Base-by-base conservation (phyloP, 1,139 yeast genomes). In the Lodderomyces margitis region DNA sequence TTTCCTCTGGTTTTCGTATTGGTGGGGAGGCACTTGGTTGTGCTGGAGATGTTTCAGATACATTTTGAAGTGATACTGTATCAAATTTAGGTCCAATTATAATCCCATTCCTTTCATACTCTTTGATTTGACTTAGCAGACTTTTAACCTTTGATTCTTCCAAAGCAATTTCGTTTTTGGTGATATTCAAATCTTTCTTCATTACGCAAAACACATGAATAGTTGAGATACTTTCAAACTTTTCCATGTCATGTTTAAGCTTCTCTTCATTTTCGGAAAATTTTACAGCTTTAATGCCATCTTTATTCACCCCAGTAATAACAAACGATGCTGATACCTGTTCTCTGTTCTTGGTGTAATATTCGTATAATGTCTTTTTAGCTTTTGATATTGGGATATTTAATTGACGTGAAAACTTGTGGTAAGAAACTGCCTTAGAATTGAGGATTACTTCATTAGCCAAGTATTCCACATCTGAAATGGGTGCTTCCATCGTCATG, bases 401-500 rank as follows among this genome's bases (percentile, higher is more conserved):
- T 38, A 60, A 51, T 7, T 50, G 54, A 21, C 68, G 56, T 5
- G 71, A 53, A 27, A 64, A 51, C 9, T 59, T 54, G 36, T 56
- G 64, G 43, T 63, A 68, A 0, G 71, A 64, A 16, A 67, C 63
- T 2, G 62, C 60, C 7, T 46, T 49, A 8, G 50, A 53, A 9
- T 60, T 48, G 40, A 56, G 54, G 44, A 65, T 52, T 21, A 67
- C 45, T 34, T 56, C 55, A 11, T 45, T 39, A 3, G 74, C 54
- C 31, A 69, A 46, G 47, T 57, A 62, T 44, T 66, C 66, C 11
- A 61, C 58, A 48, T 66, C 68, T 16, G 48, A 43, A 11, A 62
- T 43, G 8, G 64, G 45, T 12, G 64, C 61, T 35, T 55, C 64
- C 72, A 66, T 68, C 24, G 73, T 67, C 72, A 66, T 66, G 19